Evolutionary conservation across 768 basidiomycete species (phyloP), one percentile per base, ranked within the genome.

Genomic region (Lyophyllum semitale): DNA sequence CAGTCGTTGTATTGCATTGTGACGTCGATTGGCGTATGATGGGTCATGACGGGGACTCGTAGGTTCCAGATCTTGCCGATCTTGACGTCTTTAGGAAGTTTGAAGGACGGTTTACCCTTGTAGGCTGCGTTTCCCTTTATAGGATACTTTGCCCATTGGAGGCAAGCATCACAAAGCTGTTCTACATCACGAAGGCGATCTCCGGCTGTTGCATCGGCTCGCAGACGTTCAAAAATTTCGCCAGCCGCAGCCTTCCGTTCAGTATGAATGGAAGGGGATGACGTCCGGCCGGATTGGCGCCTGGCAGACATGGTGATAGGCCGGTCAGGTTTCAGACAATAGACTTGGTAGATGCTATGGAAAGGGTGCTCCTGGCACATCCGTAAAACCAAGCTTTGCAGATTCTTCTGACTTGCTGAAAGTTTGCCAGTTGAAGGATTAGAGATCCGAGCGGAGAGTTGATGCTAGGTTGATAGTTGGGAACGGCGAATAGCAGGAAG

Each of bases 281-380:
- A 71, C 33, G 71, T 71, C 25, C 82, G 79, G 29, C 69, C 66
- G 8, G 85, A 84, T 45, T 77, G 72, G 51, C 86, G 75, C 56
- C 79, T 73, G 5, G 56, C 35, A 41, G 56, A 54, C 9, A 59
- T 20, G 50, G 59, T 12, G 15, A 52, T 37, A 13, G 54, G 59
- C 54, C 59, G 61, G 58, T 61, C 72, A 9, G 77, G 75, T 52
- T 73, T 78, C 57, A 96, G 72, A 51, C 91, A 91, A 68, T 87
- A 91, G 2, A 98, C 82, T 61, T 95, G 93, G 70, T 95, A 96
- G 7, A 97, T 73, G 60, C 84, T 89, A 67, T 99, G 97, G 72
- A 93, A 98, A 0, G 96, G 95, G 66, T 99, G 97, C 49, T 98
- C 93, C 53, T 70, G 71, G 63, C 91, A 91, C 81, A 99, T 90